Evolutionary conservation across 2,329 filamentous ascomycete genomes (phyloP).

Genomic region (Cladosporium sp.): DNA sequence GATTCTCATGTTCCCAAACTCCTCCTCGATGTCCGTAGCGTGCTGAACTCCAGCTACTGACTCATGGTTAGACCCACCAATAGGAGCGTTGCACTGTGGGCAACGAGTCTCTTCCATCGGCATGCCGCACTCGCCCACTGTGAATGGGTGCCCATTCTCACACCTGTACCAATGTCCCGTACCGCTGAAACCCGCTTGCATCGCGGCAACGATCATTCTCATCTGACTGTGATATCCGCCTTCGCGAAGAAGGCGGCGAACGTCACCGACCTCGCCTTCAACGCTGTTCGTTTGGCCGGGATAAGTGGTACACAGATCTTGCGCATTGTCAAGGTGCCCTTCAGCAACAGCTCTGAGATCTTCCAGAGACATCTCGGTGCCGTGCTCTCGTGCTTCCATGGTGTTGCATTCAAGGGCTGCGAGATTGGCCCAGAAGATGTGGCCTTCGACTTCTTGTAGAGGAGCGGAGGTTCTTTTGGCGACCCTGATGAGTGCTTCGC

Average conservation of each 20-base stretch:
- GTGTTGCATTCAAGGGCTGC: conserved; percentile 40
- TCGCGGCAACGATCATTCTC: conserved; percentile 45
- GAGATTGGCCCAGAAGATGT: conserved; percentile 49
- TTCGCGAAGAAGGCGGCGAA: conserved; percentile 44
- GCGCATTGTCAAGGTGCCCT: conserved; percentile 23
- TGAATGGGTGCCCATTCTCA: conserved; percentile 50
- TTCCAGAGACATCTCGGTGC: conserved; percentile 15
- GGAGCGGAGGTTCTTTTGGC: conserved; percentile 36
- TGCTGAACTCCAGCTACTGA: conserved; percentile 49
- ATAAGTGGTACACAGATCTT: conserved; percentile 25
- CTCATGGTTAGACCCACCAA: conserved; percentile 54
- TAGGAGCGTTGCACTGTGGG: conserved; percentile 55
- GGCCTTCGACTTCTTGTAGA: conserved; percentile 47
- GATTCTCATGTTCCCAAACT: conserved; percentile 19
- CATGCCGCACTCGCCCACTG: conserved; percentile 43
- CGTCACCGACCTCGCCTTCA: conserved; percentile 40
- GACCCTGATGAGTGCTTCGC: conserved; percentile 36
- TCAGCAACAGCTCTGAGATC: conserved; percentile 21
- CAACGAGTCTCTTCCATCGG: conserved; percentile 59
- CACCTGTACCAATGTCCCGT: conserved; percentile 61
- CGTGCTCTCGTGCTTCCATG: background rate
- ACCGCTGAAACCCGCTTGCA: conserved; percentile 41
- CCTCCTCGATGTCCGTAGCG: conserved; percentile 48
- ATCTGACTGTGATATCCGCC: conserved; percentile 51
- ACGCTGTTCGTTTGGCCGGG: conserved; percentile 33